A percentile compares a stretch with the other conserved stretches of the same genome.
phyloP scores from a whole-genome alignment of 208 protist genomes.

The Trypanosoma congolense region DNA sequence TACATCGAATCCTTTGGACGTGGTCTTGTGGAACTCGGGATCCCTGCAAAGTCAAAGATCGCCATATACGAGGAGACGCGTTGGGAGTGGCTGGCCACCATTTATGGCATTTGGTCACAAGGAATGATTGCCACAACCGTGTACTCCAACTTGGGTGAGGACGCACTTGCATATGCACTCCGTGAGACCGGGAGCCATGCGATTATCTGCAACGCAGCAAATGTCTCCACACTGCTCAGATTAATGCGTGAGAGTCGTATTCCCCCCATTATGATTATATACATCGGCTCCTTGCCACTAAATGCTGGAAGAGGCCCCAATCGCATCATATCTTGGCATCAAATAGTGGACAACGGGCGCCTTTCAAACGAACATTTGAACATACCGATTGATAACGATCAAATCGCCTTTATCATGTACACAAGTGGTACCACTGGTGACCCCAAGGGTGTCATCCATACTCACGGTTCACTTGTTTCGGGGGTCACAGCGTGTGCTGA shows the following conservation, averaged over 20 bases:
- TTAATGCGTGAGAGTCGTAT: constrained; percentile 35
- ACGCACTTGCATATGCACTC: constrained; percentile 62
- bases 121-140: constrained; percentile 62
- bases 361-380: background rate
- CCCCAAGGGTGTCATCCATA: constrained; percentile 4
- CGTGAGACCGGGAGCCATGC: constrained; percentile 54
- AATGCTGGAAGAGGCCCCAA: background rate
- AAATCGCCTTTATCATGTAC: constrained; percentile 4
- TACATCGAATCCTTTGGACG: constrained; percentile 38
- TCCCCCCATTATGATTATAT: constrained; percentile 47
- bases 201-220: constrained; percentile 67
- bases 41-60: constrained; percentile 31
- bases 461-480: constrained; percentile 2
- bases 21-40: constrained; percentile 44
- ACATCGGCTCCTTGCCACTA: constrained; percentile 20
- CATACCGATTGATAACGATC: constrained; percentile 2
- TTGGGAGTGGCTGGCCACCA: constrained; percentile 67
- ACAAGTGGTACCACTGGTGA: constrained; percentile 3
- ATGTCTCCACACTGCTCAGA: constrained; percentile 37
- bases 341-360: constrained; percentile 4
- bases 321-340: constrained; percentile 2
- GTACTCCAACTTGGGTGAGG: constrained; percentile 84
- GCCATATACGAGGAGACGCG: constrained; percentile 82
- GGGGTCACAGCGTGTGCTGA: constrained; percentile 3
- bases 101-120: constrained; percentile 73